Conservation (phyloP, 2,329 filamentous ascomycete genomes). For the Leptographium flavum region DNA sequence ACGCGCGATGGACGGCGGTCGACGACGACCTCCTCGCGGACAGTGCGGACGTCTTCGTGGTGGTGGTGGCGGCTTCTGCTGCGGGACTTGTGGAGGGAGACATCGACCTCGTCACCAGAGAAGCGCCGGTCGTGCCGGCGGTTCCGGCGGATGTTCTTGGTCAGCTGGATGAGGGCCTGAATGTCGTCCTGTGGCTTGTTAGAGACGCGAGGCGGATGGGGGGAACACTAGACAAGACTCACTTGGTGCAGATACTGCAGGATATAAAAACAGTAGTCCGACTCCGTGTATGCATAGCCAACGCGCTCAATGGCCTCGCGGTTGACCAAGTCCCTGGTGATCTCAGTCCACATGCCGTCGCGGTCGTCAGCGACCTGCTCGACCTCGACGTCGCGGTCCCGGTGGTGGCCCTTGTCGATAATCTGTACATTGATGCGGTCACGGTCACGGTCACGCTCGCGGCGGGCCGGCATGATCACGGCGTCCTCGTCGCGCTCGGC, state of each 20-base stretch:
- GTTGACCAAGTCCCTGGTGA: slow-evolving; percentile 82
- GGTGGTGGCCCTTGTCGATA: slow-evolving; percentile 24
- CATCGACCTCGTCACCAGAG: slow-evolving; percentile 18
- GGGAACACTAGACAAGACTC: background rate
- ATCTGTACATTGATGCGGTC: slow-evolving; percentile 29
- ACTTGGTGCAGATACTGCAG: slow-evolving; percentile 61
- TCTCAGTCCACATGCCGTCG: slow-evolving; percentile 83
- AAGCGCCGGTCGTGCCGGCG: slow-evolving; percentile 28
- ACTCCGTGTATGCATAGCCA: slow-evolving; percentile 85
- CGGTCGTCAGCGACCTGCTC: slow-evolving; percentile 40
- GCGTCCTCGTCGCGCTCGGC: slow-evolving; percentile 44
- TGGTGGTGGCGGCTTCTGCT: slow-evolving; percentile 14
- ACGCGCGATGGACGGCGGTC: slow-evolving; percentile 26
- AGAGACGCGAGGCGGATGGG: slow-evolving; percentile 14
- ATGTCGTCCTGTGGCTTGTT: slow-evolving; percentile 62
- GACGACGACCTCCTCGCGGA: slow-evolving; percentile 53
- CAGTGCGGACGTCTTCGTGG: slow-evolving; percentile 51
- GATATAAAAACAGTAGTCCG: slow-evolving; percentile 77
- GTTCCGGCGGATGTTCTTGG: slow-evolving; percentile 62
- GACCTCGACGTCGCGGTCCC: slow-evolving; percentile 35
- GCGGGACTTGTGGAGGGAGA: slow-evolving; percentile 26
- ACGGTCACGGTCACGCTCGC: slow-evolving; percentile 19
- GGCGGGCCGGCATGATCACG: slow-evolving; percentile 15
- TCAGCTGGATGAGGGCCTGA: slow-evolving; percentile 65
- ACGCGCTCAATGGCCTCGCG: slow-evolving; percentile 73